A percentile compares a stretch with the other conserved stretches of the same genome.
These are phyloP conservation scores for Claviceps monticola DNA, from an alignment of 2,329 filamentous ascomycete genomes.

Conservation along the genomic window DNA sequence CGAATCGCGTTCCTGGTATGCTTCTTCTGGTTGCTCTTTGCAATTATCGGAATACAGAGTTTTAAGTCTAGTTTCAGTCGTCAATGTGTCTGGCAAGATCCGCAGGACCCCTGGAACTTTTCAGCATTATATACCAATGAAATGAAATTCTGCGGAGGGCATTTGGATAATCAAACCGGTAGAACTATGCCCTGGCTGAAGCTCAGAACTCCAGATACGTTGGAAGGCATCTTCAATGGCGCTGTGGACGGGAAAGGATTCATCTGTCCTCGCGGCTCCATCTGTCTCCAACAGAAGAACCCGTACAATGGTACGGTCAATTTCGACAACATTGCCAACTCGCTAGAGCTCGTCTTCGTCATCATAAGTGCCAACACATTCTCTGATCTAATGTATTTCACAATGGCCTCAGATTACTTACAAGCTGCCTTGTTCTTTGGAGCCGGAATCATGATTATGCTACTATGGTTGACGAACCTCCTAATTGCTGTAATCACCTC, in stretches of 20 bases:
- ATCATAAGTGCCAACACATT: conserved; percentile 98
- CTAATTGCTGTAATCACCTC: conserved; percentile 94
- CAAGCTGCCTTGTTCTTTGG: conserved; percentile 67
- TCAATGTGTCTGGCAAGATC: conserved; percentile 66
- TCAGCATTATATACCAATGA: conserved; percentile 45
- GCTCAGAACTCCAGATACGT: conserved; percentile 19
- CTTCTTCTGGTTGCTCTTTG: conserved; percentile 97
- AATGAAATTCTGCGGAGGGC: conserved; percentile 76
- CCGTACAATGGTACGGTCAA: conserved; percentile 78
- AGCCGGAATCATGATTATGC: conserved; percentile 73
- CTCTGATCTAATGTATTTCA: conserved; percentile 86
- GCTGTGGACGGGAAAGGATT: conserved; percentile 60
- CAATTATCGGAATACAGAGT: conserved; percentile 90
- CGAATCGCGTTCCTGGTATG: conserved; percentile 88
- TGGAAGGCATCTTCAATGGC: conserved; percentile 36
- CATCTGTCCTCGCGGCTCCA: conserved; percentile 69
- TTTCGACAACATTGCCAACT: conserved; percentile 90
- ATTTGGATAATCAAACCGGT: conserved; percentile 48
- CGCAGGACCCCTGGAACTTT: conserved; percentile 39
- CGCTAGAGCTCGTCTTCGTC: conserved; percentile 87
- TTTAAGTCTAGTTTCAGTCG: conserved; percentile 76
- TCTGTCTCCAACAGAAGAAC: conserved; percentile 66
- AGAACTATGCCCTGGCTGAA: conserved; percentile 52
- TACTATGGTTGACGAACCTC: conserved; percentile 92
- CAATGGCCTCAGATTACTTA: conserved; percentile 82